Conservation (phyloP, 202 grass and related monocot genomes). For the Saccharum hybrid region DNA sequence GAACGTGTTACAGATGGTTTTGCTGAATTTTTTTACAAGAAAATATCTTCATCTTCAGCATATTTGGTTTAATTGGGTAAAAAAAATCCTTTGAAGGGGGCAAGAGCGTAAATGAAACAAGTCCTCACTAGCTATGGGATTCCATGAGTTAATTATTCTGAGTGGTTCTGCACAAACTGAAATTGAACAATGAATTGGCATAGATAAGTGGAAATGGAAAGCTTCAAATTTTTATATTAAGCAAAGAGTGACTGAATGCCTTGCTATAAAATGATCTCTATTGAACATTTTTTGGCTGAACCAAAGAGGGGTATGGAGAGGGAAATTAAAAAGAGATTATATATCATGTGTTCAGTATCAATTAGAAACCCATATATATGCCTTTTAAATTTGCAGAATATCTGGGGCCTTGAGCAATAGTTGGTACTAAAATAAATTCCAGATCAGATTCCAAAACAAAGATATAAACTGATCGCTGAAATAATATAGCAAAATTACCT, state of each 20-base stretch:
- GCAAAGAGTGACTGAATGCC: not conserved
- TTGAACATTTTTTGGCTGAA: slow-evolving; percentile 13
- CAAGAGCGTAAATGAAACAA: not conserved
- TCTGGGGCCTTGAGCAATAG: not conserved
- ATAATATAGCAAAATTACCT: slow-evolving; percentile 1
- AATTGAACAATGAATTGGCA: slow-evolving; percentile 6
- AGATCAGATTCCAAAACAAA: slow-evolving; percentile 31
- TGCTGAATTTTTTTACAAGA: not conserved
- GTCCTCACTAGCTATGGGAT: not conserved
- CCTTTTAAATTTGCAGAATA: slow-evolving; percentile 25
- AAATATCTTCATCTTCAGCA: not conserved
- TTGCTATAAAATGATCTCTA: not conserved
- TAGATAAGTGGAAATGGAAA: slow-evolving; percentile 13
- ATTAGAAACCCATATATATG: slow-evolving; percentile 11
- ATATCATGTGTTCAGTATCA: not conserved
- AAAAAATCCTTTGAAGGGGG: not conserved
- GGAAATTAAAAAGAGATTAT: not conserved
- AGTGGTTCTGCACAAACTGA: slow-evolving; percentile 3
- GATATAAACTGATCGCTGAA: not conserved
- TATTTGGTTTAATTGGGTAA: not conserved
- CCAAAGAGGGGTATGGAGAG: not conserved
- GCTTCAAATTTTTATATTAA: not conserved
- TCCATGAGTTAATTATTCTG: slow-evolving; percentile 15
- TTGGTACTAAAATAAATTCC: not conserved
- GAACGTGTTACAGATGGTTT: not conserved